phyloP scores from a whole-genome alignment of 495 filamentous ascomycete species.

The Terfezia boudieri region DNA sequence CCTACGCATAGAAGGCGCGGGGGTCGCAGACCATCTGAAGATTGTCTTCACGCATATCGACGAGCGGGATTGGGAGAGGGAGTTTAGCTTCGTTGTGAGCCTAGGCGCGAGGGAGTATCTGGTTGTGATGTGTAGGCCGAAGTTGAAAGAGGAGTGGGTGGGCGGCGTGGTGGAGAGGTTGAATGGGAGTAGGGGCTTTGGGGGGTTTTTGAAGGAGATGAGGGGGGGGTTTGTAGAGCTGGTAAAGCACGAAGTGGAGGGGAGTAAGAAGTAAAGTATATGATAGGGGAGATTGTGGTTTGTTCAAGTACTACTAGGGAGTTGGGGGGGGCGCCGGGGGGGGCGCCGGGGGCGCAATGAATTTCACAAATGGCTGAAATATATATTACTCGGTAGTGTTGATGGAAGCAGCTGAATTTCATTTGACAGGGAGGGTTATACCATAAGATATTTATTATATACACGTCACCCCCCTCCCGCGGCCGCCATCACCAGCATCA shows the following conservation, averaged over 20 bases:
- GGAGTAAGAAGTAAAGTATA: background rate
- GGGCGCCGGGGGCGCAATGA: too few species aligned
- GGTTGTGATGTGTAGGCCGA: background rate
- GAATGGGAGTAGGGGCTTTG: background rate
- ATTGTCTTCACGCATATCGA: conserved; percentile 78
- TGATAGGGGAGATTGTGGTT: background rate
- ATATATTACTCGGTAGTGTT: too few species aligned
- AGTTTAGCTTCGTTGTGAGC: conserved; percentile 82
- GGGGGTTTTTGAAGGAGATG: background rate
- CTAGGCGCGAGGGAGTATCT: conserved; percentile 56
- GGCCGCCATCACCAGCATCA: too few species aligned
- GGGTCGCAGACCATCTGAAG: conserved; percentile 61
- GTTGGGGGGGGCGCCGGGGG: too few species aligned
- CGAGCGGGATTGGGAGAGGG: conserved; percentile 69
- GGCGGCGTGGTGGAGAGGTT: background rate
- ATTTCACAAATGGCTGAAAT: too few species aligned
- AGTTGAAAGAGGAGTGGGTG: background rate
- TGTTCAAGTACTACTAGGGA: too few species aligned
- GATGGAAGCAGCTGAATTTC: too few species aligned
- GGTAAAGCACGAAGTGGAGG: background rate
- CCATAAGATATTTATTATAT: too few species aligned
- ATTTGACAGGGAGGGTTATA: too few species aligned
- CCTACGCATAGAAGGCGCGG: conserved; percentile 72
- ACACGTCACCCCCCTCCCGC: too few species aligned
- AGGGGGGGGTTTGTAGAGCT: background rate